These are phyloP conservation scores for Carex littledalei DNA, from an alignment of 176 grass and related monocot species.

Conservation along the genomic window DNA sequence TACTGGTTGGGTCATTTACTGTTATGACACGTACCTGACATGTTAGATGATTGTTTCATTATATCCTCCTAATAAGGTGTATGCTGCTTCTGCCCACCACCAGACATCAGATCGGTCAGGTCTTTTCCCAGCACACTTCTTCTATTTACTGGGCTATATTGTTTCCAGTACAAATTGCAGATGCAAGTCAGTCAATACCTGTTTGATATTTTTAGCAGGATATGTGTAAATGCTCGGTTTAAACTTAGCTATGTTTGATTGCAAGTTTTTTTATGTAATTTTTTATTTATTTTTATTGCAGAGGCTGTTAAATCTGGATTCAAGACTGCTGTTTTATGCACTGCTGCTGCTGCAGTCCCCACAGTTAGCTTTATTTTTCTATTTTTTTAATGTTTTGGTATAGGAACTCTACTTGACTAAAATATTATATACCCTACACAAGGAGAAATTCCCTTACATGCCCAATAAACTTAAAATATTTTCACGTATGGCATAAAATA, in stretches of 20 bases:
- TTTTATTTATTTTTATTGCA: slow-evolving; percentile 26
- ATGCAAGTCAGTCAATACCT: background rate
- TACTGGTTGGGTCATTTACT: background rate
- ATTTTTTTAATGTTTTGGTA: no score
- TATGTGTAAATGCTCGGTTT: background rate
- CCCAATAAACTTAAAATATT: background rate
- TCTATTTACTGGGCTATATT: background rate
- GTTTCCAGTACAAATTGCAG: background rate
- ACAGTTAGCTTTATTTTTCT: slow-evolving; percentile 48
- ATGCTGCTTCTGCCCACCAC: background rate
- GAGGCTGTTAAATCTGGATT: slow-evolving; percentile 61
- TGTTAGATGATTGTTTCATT: background rate
- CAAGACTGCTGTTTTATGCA: slow-evolving; percentile 56
- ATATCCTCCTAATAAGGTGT: background rate
- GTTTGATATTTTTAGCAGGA: background rate
- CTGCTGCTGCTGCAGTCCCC: slow-evolving; percentile 54
- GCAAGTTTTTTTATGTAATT: background rate
- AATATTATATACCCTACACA: background rate
- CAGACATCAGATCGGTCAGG: background rate
- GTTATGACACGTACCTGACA: background rate
- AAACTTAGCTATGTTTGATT: background rate
- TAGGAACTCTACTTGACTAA: no score
- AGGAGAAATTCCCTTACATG: background rate
- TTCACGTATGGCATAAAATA: background rate
- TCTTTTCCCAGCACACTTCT: background rate